phyloP scores from a whole-genome alignment of 208 protist genomes.

The Leishmania amazonensis region DNA sequence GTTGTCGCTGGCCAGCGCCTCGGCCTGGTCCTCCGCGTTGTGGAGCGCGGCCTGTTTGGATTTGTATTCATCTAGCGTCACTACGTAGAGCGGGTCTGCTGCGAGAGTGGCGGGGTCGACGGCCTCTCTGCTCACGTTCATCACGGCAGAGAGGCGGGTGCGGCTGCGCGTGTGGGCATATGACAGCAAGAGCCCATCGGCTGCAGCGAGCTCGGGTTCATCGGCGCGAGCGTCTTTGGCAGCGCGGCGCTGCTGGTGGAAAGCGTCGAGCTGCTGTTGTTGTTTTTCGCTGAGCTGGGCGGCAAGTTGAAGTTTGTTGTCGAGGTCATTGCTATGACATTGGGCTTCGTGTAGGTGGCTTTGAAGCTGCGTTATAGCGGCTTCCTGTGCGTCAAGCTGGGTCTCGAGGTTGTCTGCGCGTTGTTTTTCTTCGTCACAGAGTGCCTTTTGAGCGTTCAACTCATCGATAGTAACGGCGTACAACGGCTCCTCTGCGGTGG shows the following conservation, averaged over 20 bases:
- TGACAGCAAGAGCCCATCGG: neutral
- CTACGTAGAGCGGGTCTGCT: neutral
- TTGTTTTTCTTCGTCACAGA: slow-evolving; percentile 15
- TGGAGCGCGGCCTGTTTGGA: neutral
- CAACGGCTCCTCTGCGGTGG: slow-evolving; percentile 33
- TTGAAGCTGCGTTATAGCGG: slow-evolving; percentile 11
- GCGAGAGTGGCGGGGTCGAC: neutral
- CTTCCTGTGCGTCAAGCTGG: neutral
- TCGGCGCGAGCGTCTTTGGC: slow-evolving; percentile 11
- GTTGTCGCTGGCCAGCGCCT: slow-evolving; percentile 4
- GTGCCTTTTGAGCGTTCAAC: slow-evolving; percentile 26
- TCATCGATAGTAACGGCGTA: slow-evolving; percentile 60
- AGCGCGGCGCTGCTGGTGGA: slow-evolving; percentile 27
- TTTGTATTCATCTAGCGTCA: neutral
- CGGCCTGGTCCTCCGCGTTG: neutral
- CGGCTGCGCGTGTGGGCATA: neutral
- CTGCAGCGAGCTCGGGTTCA: slow-evolving; percentile 1
- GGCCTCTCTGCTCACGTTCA: neutral
- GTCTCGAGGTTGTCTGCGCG: slow-evolving; percentile 5
- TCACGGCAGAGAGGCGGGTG: fast-evolving
- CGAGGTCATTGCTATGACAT: neutral
- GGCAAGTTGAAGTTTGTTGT: neutral
- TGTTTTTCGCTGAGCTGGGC: slow-evolving; percentile 3
- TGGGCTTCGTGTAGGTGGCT: slow-evolving; percentile 8
- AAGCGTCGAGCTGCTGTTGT: slow-evolving; percentile 3